Evolutionary conservation across 1,284 basidiomycete species (phyloP), one percentile per base, ranked within the genome.

Genomic region (Trichosporon ovoides): DNA sequence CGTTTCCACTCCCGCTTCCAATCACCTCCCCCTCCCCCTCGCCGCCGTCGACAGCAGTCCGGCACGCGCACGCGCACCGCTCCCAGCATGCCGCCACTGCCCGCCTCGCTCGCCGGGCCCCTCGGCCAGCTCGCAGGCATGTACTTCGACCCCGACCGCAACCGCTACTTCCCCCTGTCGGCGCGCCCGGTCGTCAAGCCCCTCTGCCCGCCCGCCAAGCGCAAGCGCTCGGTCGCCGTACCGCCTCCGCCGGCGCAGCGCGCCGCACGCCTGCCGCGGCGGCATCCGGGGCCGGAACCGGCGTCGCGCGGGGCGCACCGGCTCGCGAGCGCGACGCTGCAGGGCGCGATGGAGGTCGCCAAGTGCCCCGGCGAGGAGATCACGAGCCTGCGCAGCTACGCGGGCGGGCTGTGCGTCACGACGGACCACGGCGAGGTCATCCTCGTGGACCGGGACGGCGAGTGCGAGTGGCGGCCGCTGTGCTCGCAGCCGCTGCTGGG

Each of bases 101-200:
- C 14, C 43, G 16, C 43, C 4, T 22, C 22, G 7, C 43, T 24
- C 24, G 43, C 43, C 22, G 52, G 36, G 14, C 72, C 72, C 3
- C 64, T 76, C 2, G 76, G 76, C 20, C n/a, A 57, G 31, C 55
- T 77, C 0, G 64, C 64, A 7, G 74, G 74, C 11, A 69, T 76
- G 69, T 66, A 62, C 31, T 77, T 53, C 38, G 73, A 77, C 55
- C 60, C 68, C 1, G 52, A 65, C 9, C 59, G 65, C 24, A 68
- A 68, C 28, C 58, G 69, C 14, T 77, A 77, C 56, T 77, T 75
- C 46, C 71, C 74, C 0, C 24, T 58, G 0, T 22, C 57, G 1
- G 38, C 35, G n/a, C 34, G 20, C 14, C 28, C 14, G 7, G n/a
- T 36, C 6, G 16, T 11, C 14, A 14, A 22, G 3, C 49, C 49